Conservation (phyloP, 129 eudicot species). For the Chrysanthemum seticuspe region DNA sequence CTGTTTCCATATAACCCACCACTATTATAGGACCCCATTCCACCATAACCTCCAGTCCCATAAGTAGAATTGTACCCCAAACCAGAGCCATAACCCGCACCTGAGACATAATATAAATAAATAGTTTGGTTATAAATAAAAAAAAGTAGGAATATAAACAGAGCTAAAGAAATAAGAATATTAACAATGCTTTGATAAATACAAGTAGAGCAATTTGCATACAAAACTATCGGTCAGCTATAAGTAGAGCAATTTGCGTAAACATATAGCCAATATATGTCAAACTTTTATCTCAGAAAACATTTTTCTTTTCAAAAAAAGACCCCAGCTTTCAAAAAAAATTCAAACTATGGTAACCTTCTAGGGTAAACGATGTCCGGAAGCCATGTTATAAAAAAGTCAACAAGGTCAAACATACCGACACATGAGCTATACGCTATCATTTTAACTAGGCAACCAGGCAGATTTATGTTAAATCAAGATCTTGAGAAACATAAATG, state of each 20-base stretch:
- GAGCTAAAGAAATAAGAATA: neutral
- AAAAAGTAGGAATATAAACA: neutral
- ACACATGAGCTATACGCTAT: too few relatives aligned
- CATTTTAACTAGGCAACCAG: too few relatives aligned
- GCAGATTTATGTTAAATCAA: neutral
- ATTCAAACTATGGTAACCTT: too few relatives aligned
- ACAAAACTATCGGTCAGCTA: too few relatives aligned
- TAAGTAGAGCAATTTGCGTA: too few relatives aligned
- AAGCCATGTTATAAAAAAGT: too few relatives aligned
- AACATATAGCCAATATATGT: neutral
- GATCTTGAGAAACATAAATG: neutral
- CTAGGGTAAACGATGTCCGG: too few relatives aligned
- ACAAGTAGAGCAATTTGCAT: neutral
- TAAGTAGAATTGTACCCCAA: slow-evolving; percentile 64
- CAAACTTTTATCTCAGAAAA: neutral
- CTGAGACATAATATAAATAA: slow-evolving; percentile 14
- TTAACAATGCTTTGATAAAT: neutral
- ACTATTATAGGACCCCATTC: slow-evolving; percentile 66
- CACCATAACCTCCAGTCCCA: slow-evolving; percentile 63
- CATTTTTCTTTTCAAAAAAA: too few relatives aligned
- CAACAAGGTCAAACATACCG: too few relatives aligned
- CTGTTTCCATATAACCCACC: slow-evolving; percentile 80
- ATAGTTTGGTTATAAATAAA: slow-evolving; percentile 13
- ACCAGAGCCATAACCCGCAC: slow-evolving; percentile 60
- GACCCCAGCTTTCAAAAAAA: too few relatives aligned